Evolutionary conservation across 352 stramenopile species (phyloP).

Genomic region (Albugo candida): DNA sequence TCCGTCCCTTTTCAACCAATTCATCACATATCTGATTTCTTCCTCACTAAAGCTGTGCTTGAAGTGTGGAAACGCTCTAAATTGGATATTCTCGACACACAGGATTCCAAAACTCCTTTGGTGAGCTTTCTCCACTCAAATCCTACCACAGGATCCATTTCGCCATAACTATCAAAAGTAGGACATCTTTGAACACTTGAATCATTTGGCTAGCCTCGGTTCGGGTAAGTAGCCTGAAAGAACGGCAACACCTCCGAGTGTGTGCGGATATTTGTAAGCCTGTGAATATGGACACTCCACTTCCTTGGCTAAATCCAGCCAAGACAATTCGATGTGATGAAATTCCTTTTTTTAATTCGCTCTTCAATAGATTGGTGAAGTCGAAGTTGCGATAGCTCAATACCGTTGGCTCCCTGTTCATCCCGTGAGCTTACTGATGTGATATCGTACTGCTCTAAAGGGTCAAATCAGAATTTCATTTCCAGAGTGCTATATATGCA

Average conservation of each 20-base stretch:
- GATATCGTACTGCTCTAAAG: slow-evolving; percentile 77
- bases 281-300: slow-evolving; percentile 77
- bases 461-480: background rate
- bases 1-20: slow-evolving; percentile 43
- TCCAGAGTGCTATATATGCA: slow-evolving; percentile 20
- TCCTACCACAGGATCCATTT: slow-evolving; percentile 34
- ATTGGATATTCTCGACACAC: slow-evolving; percentile 35
- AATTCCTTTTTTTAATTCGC: slow-evolving; percentile 40
- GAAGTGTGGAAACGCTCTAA: slow-evolving; percentile 43
- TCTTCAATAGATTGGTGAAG: slow-evolving; percentile 73
- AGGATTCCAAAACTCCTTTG: slow-evolving; percentile 28
- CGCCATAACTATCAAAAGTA: slow-evolving; percentile 57
- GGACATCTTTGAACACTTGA: slow-evolving; percentile 29
- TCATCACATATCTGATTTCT: slow-evolving; percentile 41
- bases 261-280: slow-evolving; percentile 37
- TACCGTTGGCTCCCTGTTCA: slow-evolving; percentile 77
- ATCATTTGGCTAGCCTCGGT: slow-evolving; percentile 23
- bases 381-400: slow-evolving; percentile 55
- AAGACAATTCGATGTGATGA: slow-evolving; percentile 83
- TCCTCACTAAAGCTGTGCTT: slow-evolving; percentile 36
- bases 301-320: slow-evolving; percentile 88
- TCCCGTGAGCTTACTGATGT: slow-evolving; percentile 70
- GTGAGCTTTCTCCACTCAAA: slow-evolving; percentile 43
- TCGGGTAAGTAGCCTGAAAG: slow-evolving; percentile 64
- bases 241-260: slow-evolving; percentile 38